Evolutionary conservation across 2,329 filamentous ascomycete species (phyloP), one percentile per base, ranked within the genome.

Genomic region (Ascosphaera pollenicola): DNA sequence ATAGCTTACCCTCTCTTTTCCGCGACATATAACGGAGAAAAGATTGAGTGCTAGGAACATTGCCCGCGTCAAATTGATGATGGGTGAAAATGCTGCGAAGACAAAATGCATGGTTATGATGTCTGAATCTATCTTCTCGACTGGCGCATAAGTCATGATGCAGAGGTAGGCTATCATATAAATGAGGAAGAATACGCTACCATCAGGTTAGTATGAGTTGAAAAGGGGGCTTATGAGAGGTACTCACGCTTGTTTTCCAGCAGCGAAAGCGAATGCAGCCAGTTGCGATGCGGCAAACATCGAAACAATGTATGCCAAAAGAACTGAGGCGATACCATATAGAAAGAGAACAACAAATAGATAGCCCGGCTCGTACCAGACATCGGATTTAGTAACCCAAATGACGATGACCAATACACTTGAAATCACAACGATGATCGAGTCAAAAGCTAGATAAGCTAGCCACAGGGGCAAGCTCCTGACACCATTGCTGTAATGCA

Each of bases 401-500:
- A 92, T 70, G 18, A 71, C 70, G 17, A 75, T 71, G 7, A 71
- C 66, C 8, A 89, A 49, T 6, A 73, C 73, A 16, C 75, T 74
- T 18, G 74, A 69, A 3, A 71, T 48, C 11, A 91, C 52, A 1
- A 83, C 75, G 41, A 91, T 73, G 35, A 70, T 53, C 45, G 85
- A 83, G 58, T 94, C 85, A 50, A 93, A 92, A 0, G 65, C 51
- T 1, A 78, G 64, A 51, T 94, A 91, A 1, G 85, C 81, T 3
- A 81, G 57, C 85, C 87, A 94, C 2, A 94, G 63, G 1, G 84
- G 82, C 7, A 80, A 63, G 0, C 80, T 76, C 10, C 80, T 68
- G 19, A 93, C 83, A 36, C 85, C 85, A 51, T 93, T 94, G 40
- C 81, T 91, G 57, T 92, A 94, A 55, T 94, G 78, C 21, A 94